Conservation (phyloP, 2,329 filamentous ascomycete species). For the Beauveria sp. region DNA sequence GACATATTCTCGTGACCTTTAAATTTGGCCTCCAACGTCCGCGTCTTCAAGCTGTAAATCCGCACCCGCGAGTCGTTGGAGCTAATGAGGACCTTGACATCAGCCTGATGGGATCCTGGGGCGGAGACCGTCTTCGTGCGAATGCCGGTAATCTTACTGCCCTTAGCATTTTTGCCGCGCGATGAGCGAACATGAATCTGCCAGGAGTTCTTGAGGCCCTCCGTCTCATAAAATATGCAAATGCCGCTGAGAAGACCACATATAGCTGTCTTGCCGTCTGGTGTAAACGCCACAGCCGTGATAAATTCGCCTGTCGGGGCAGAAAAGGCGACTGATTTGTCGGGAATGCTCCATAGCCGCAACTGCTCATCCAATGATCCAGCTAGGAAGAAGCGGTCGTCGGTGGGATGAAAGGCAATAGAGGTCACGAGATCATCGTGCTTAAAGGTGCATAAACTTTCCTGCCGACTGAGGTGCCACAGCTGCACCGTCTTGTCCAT, state of each 20-base stretch:
- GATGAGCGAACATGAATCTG: constrained; percentile 93
- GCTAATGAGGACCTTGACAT: constrained; percentile 79
- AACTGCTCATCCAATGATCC: constrained; percentile 85
- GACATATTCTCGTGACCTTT: constrained; percentile 84
- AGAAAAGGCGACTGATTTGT: constrained; percentile 84
- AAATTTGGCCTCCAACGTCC: constrained; percentile 79
- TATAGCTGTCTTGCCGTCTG: constrained; percentile 83
- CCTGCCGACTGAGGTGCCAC: constrained; percentile 80
- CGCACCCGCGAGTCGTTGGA: constrained; percentile 92
- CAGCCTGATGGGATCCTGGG: constrained; percentile 38
- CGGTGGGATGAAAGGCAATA: constrained; percentile 86
- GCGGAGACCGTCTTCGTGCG: constrained; percentile 54
- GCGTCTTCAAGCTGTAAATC: constrained; percentile 81
- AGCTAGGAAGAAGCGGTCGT: constrained; percentile 94
- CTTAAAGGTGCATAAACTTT: constrained; percentile 89
- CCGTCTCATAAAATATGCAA: constrained; percentile 87
- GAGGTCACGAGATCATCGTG: constrained; percentile 94
- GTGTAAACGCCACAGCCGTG: constrained; percentile 88
- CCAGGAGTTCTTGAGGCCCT: constrained; percentile 73
- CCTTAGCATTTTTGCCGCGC: constrained; percentile 86
- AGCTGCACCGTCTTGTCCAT: constrained; percentile 97
- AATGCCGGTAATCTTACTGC: constrained; percentile 95
- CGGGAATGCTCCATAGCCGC: constrained; percentile 92
- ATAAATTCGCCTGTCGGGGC: constrained; percentile 77
- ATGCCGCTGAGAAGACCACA: constrained; percentile 80